These are phyloP conservation scores for Discostella stelligeroides DNA, from an alignment of 108 stramenopile species.

Conservation along the genomic window DNA sequence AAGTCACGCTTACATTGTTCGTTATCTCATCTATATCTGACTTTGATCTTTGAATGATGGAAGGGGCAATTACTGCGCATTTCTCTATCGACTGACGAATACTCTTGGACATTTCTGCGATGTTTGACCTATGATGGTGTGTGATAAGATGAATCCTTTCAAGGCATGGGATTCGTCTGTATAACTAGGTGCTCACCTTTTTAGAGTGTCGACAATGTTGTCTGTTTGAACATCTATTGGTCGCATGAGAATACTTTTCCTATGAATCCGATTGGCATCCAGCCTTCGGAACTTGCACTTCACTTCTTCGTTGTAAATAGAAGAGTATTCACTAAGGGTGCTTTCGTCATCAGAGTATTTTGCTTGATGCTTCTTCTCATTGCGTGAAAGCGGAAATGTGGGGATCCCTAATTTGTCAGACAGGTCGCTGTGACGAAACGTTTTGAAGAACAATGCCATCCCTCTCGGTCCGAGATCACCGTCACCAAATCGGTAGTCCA, in stretches of 20 bases:
- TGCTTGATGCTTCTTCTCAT: slow-evolving; percentile 70
- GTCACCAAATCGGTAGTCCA: slow-evolving; percentile 81
- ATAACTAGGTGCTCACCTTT: slow-evolving; percentile 18
- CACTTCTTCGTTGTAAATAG: slow-evolving; percentile 27
- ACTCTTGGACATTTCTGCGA: slow-evolving; percentile 17
- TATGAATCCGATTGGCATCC: slow-evolving; percentile 60
- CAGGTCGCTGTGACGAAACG: slow-evolving; percentile 63
- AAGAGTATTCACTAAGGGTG: slow-evolving; percentile 53
- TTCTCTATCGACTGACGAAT: slow-evolving; percentile 16
- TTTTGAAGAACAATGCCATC: slow-evolving; percentile 85
- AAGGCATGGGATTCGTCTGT: too few relatives aligned
- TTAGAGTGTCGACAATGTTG: slow-evolving; percentile 23
- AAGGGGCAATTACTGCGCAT: slow-evolving; percentile 22
- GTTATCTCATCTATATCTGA: slow-evolving; percentile 70
- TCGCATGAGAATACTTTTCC: slow-evolving; percentile 44
- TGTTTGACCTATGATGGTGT: slow-evolving; percentile 10
- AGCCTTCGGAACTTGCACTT: slow-evolving; percentile 56
- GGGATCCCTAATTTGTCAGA: slow-evolving; percentile 70
- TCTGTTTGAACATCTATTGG: slow-evolving; percentile 46
- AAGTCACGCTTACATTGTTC: slow-evolving; percentile 23
- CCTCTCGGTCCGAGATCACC: slow-evolving; percentile 83
- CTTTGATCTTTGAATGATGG: slow-evolving; percentile 37
- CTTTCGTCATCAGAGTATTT: slow-evolving; percentile 73
- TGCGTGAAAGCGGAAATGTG: slow-evolving; percentile 72
- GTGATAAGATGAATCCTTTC: neutral